A percentile compares a stretch with the other conserved stretches of the same genome.
Evolutionary conservation across 495 filamentous ascomycete genomes (phyloP).

Genomic region (Bombardia bombarda): DNA sequence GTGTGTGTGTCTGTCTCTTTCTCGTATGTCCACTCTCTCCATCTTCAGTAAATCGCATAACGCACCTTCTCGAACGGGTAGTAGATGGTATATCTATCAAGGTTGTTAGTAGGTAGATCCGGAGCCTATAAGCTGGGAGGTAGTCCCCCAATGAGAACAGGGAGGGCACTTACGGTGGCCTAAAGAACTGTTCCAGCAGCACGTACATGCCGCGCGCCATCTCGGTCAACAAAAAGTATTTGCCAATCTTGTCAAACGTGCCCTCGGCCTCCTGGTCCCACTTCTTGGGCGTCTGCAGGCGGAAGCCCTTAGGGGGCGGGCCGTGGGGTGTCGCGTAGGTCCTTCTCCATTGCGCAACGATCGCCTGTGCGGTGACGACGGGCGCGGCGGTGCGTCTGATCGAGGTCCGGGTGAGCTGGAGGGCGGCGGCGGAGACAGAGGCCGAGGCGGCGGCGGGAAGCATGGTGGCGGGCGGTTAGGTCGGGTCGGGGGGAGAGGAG

Average conservation of each 20-base stretch:
- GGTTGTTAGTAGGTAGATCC: too few relatives aligned
- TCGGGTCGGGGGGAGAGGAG: too few relatives aligned
- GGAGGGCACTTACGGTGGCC: slow-evolving; percentile 95
- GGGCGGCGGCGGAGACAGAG: slow-evolving; percentile 26
- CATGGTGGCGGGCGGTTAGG: slow-evolving; percentile 8
- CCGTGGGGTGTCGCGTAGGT: slow-evolving; percentile 72
- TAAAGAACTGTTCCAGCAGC: slow-evolving; percentile 94
- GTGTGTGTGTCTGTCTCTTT: not conserved
- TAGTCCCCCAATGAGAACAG: too few relatives aligned
- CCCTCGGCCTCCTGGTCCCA: slow-evolving; percentile 68
- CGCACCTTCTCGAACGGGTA: slow-evolving; percentile 93
- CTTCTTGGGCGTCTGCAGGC: slow-evolving; percentile 54
- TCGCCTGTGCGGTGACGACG: slow-evolving; percentile 11
- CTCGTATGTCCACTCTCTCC: too few relatives aligned
- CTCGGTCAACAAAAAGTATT: slow-evolving; percentile 90
- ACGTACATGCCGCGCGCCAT: slow-evolving; percentile 98
- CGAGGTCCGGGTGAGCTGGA: slow-evolving; percentile 27
- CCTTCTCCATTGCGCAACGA: slow-evolving; percentile 19
- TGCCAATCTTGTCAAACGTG: slow-evolving; percentile 71
- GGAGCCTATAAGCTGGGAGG: too few relatives aligned
- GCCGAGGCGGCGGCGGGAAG: slow-evolving; percentile 12
- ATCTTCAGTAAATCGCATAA: too few relatives aligned
- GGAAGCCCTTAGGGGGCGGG: slow-evolving; percentile 69
- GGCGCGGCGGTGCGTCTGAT: slow-evolving; percentile 1
- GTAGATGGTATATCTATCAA: slow-evolving; percentile 92